Evolutionary conservation across 116 monocot species (phyloP).

Genomic region (Phalaenopsis hybrid): DNA sequence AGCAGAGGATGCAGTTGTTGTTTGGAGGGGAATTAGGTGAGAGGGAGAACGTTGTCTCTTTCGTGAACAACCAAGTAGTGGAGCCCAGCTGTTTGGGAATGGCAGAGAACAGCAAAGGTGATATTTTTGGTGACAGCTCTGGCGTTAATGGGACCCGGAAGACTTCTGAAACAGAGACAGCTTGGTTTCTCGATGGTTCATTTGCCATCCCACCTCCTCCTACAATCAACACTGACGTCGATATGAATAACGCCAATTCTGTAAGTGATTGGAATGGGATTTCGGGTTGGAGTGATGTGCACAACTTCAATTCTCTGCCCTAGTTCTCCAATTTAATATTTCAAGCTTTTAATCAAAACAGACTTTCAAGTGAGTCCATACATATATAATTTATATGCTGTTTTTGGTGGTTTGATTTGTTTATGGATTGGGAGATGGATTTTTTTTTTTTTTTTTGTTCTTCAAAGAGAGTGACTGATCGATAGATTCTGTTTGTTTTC

Average conservation of each 20-base stretch:
- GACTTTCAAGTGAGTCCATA: neutral
- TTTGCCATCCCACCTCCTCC: neutral
- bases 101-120: neutral
- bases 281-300: constrained; percentile 17
- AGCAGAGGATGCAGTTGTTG: constrained; percentile 27
- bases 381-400: neutral
- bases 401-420: no score
- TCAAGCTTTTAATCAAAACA: neutral
- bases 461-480: constrained; percentile 2
- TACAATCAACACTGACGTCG: neutral
- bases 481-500: neutral
- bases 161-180: constrained; percentile 1
- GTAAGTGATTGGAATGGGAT: constrained; percentile 20
- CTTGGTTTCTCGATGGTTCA: constrained; percentile 23
- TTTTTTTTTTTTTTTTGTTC: no score
- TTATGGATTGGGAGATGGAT: no score
- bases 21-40: neutral
- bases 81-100: neutral
- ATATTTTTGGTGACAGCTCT: neutral
- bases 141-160: no score
- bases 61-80: neutral
- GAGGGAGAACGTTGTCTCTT: neutral
- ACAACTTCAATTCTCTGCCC: constrained; percentile 20
- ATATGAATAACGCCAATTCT: neutral
- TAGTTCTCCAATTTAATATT: neutral